Evolutionary conservation across 305 asterid species (phyloP).

Genomic region (Ilex paraguariensis): DNA sequence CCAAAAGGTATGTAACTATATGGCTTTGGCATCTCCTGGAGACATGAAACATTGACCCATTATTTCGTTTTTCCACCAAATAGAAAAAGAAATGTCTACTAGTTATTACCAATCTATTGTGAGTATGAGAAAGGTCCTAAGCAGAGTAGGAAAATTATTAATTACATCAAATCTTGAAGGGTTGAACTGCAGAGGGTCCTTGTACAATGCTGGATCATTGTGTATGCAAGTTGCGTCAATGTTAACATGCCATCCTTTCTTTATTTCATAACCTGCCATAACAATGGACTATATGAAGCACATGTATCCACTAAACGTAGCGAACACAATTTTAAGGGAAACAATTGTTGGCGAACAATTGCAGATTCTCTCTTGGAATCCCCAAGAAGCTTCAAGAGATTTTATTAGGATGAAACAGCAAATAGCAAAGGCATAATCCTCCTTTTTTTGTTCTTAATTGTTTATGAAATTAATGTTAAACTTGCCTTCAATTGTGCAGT

Average conservation of each 20-base stretch:
- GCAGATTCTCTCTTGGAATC: neutral
- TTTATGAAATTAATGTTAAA: neutral
- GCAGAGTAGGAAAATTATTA: neutral
- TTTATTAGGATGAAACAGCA: neutral
- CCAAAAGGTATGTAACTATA: slow-evolving; percentile 58
- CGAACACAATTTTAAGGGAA: neutral
- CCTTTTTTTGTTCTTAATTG: too few relatives aligned
- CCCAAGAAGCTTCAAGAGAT: neutral
- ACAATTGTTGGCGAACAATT: neutral
- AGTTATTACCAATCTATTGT: neutral
- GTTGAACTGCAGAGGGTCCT: slow-evolving; percentile 42
- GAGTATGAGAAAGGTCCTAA: too few relatives aligned
- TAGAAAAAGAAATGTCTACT: neutral
- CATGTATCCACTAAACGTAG: too few relatives aligned
- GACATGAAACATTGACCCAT: neutral
- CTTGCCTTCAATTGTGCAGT: slow-evolving; percentile 50
- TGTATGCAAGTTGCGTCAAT: slow-evolving; percentile 55
- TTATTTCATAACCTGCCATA: slow-evolving; percentile 43
- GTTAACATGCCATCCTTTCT: slow-evolving; percentile 62
- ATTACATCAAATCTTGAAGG: slow-evolving; percentile 61
- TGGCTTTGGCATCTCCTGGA: slow-evolving; percentile 56
- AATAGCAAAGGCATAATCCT: too few relatives aligned
- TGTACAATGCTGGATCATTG: slow-evolving; percentile 38
- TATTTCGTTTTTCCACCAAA: too few relatives aligned
- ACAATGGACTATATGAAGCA: neutral